Evolutionary conservation across 179 eudicot species (phyloP), one percentile per base, ranked within the genome.

Genomic region (Actinidia chinensis): DNA sequence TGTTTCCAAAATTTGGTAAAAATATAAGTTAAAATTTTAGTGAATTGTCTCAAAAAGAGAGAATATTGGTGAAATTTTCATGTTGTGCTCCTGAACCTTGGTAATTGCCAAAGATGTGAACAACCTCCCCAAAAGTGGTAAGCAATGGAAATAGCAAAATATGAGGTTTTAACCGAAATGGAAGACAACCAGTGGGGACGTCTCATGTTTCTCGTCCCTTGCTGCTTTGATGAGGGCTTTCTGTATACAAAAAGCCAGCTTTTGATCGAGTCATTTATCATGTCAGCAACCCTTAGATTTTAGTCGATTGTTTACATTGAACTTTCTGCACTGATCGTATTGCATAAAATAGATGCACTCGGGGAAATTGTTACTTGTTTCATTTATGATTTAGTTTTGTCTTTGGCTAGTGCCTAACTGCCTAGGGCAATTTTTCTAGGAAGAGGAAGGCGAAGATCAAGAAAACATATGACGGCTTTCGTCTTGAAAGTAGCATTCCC

Each of bases 401-500:
- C 60, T 44, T 20, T 15, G 14, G 43, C 28, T 47, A 44, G 5
- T 64, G 23, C 18, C 48, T 47, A 20, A 23, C 2, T 75, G 14
- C 36, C 17, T 64, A 25, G n/a, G 43, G 43, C 28, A 33, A n/a
- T 20, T 50, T 48, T 8, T 65, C 4, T 14, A 76, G 79, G 40
- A 52, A 50, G 18, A 76, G 63, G n/a, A 76, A 51, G 72, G 79
- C 72, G 3, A 65, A 33, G 61, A 22, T 55, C 71, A 36, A 50
- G 36, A 36, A 47, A 66, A 6, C 10, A 18, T 22, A 13, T 2
- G 79, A 64, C 44, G 13, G 54, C 52, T 63, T 75, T 18, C 59
- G 47, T 47, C 69, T 14, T 23, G 28, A n/a, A 25, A 25, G 46
- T 75, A 75, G 56, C 5, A 28, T 48, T 61, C n/a, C 51, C 17